A percentile compares a stretch with the other conserved stretches of the same genome.
Conservation (phyloP, 2,329 filamentous ascomycete species). For the Fusarium nematophilum region DNA sequence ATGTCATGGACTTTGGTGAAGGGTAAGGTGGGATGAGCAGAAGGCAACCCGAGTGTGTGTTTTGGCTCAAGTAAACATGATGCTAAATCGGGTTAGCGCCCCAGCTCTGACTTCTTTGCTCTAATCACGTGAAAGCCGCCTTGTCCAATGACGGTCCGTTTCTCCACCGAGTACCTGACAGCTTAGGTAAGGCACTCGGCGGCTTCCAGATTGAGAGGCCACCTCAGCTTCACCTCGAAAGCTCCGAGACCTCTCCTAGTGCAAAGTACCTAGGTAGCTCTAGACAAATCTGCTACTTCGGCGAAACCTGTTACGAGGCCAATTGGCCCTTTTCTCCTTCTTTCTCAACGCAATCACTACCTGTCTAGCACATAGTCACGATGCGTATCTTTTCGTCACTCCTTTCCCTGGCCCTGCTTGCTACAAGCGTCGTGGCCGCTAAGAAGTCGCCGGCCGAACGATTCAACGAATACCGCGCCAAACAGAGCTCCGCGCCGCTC, state of each 20-base stretch:
- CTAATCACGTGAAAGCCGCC: constrained; percentile 23
- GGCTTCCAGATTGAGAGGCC: constrained; percentile 44
- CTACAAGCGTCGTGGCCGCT: constrained; percentile 69
- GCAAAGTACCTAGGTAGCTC: constrained; percentile 29
- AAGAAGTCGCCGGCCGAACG: constrained; percentile 73
- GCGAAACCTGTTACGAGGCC: constrained; percentile 30
- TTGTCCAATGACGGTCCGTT: constrained; percentile 14
- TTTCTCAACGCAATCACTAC: neutral
- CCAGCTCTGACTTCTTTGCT: neutral
- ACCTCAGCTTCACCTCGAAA: constrained; percentile 49
- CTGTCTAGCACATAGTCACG: constrained; percentile 47
- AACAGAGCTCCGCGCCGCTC: constrained; percentile 73
- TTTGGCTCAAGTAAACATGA: constrained; percentile 49
- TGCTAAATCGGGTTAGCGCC: constrained; percentile 43
- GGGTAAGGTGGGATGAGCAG: constrained; percentile 31
- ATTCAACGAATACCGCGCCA: constrained; percentile 77
- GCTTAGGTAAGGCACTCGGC: constrained; percentile 39
- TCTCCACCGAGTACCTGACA: constrained; percentile 5
- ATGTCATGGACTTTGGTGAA: constrained; percentile 18
- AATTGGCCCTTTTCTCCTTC: constrained; percentile 35
- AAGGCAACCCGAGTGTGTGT: constrained; percentile 30
- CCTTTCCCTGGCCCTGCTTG: constrained; percentile 71
- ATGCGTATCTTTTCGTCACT: constrained; percentile 78
- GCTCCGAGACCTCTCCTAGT: constrained; percentile 26
- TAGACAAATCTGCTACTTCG: constrained; percentile 17